phyloP scores from a whole-genome alignment of 345 rosid genomes.

The Brassica carinata region DNA sequence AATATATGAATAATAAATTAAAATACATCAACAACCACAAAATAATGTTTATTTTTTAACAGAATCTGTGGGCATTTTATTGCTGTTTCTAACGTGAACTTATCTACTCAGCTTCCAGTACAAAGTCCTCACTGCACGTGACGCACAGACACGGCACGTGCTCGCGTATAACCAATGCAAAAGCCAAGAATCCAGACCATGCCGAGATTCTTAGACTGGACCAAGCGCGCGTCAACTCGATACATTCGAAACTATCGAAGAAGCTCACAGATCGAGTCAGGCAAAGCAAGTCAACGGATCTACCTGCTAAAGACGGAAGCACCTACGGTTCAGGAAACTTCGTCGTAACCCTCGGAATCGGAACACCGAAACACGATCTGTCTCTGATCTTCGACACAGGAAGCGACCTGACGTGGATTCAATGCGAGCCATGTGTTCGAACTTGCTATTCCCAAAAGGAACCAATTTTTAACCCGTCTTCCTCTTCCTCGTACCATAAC shows the following conservation, averaged over 20 bases:
- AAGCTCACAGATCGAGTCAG: conserved; percentile 8
- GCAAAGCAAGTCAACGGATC: conserved; percentile 31
- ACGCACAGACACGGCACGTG: conserved; percentile 79
- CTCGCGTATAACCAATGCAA: conserved; percentile 24
- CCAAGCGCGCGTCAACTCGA: conserved; percentile 60
- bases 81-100: conserved; percentile 19
- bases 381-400: conserved; percentile 70
- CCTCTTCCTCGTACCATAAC: conserved; percentile 60
- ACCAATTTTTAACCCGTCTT: conserved; percentile 49
- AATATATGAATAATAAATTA: not conserved
- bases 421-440: conserved; percentile 54
- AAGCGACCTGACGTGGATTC: conserved; percentile 74
- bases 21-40: not conserved
- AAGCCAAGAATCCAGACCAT: conserved; percentile 43
- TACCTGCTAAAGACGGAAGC: conserved; percentile 70
- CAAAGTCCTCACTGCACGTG: conserved; percentile 55
- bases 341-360: conserved; percentile 59
- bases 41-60: not conserved
- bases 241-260: conserved; percentile 51
- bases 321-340: conserved; percentile 55
- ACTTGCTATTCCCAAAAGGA: conserved; percentile 61
- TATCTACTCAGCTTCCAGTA: conserved; percentile 35
- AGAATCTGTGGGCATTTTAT: not conserved
- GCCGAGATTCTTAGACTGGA: conserved; percentile 59
- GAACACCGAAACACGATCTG: conserved; percentile 53